Evolutionary conservation across 2,329 filamentous ascomycete species (phyloP).

Genomic region (Tolypocladium ophioglossoides): DNA sequence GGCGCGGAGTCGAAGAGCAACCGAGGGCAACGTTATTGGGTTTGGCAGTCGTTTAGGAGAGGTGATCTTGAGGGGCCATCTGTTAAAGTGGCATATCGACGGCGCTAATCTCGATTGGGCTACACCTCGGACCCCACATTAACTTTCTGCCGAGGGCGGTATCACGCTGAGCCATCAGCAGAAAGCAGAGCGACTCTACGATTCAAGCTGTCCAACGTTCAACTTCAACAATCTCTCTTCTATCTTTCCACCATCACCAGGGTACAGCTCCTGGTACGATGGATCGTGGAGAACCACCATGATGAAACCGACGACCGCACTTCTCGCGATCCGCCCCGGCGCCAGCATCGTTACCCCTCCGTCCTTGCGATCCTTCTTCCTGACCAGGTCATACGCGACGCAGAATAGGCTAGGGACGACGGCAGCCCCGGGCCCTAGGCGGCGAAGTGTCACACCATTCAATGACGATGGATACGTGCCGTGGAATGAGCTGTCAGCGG

Average conservation of each 20-base stretch:
- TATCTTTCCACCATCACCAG: slow-evolving; percentile 5
- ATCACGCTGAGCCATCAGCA: slow-evolving; percentile 3
- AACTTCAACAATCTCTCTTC: not conserved
- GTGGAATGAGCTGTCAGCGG: slow-evolving; percentile 65
- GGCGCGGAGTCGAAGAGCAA: not conserved
- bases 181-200: not conserved
- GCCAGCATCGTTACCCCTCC: slow-evolving; percentile 15
- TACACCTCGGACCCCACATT: slow-evolving; percentile 14
- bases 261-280: slow-evolving; percentile 17
- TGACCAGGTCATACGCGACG: slow-evolving; percentile 47
- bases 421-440: slow-evolving; percentile 33
- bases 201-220: not conserved
- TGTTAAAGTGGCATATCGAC: slow-evolving; percentile 32
- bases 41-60: slow-evolving; percentile 21
- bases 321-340: slow-evolving; percentile 23
- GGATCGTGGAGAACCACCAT: slow-evolving; percentile 25
- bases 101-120: slow-evolving; percentile 23
- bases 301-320: slow-evolving; percentile 34
- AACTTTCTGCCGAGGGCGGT: slow-evolving; percentile 28
- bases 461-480: slow-evolving; percentile 76
- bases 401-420: slow-evolving; percentile 34
- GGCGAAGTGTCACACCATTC: slow-evolving; percentile 68
- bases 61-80: slow-evolving; percentile 18
- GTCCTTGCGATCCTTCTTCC: slow-evolving; percentile 24
- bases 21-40: not conserved